Conservation (phyloP, 352 stramenopile genomes). For the Albugo candida region DNA sequence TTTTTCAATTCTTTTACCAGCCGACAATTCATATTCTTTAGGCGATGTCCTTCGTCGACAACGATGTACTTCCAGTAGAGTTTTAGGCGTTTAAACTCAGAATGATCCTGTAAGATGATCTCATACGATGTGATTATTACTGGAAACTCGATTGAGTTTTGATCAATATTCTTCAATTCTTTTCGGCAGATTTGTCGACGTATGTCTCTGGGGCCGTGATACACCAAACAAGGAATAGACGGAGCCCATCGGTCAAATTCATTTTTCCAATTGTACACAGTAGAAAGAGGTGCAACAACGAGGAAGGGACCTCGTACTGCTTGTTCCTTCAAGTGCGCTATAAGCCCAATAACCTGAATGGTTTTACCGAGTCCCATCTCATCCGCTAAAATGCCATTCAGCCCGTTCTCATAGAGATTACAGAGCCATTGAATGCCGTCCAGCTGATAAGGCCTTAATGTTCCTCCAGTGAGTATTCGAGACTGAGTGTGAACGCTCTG, state of each 20-base stretch:
- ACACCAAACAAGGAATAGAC: conserved; percentile 91
- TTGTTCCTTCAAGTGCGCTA: conserved; percentile 85
- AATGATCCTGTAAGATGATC: conserved; percentile 61
- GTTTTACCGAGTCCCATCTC: conserved; percentile 85
- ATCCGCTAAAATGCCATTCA: conserved; percentile 83
- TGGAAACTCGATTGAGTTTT: conserved; percentile 44
- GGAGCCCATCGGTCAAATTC: conserved; percentile 68
- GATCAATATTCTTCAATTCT: conserved; percentile 29
- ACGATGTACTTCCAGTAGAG: conserved; percentile 91
- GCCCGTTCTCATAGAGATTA: conserved; percentile 92
- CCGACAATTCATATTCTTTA: conserved; percentile 96
- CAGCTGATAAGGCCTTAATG: conserved; percentile 88
- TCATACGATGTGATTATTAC: conserved; percentile 81
- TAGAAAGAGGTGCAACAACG: conserved; percentile 95
- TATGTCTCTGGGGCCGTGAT: conserved; percentile 80
- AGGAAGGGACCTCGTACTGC: conserved; percentile 88
- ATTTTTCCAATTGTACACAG: conserved; percentile 95
- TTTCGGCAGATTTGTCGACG: conserved; percentile 26
- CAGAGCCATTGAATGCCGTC: conserved; percentile 94
- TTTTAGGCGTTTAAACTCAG: conserved; percentile 25
- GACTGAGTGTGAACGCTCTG: conserved; percentile 35
- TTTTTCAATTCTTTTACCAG: conserved; percentile 89
- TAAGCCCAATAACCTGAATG: conserved; percentile 83
- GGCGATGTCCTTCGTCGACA: conserved; percentile 94
- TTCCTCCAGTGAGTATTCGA: conserved; percentile 50